A percentile compares a stretch with the other conserved stretches of the same genome.
Conservation (phyloP, 768 basidiomycete genomes). For the Psilocybe cyanescens region DNA sequence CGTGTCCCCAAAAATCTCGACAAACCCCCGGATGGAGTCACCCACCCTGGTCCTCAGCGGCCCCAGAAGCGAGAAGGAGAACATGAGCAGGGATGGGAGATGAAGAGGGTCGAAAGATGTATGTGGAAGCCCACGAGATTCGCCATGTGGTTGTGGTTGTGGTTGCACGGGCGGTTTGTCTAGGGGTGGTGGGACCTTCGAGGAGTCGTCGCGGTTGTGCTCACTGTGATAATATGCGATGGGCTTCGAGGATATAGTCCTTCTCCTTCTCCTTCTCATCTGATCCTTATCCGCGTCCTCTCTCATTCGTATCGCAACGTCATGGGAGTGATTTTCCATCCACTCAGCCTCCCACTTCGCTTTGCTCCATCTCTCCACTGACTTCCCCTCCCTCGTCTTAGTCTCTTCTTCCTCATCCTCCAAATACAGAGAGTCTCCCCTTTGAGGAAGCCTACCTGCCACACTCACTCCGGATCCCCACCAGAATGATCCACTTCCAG, state of each 20-base stretch:
- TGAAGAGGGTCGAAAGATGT: slow-evolving; percentile 64
- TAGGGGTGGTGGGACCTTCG: too few relatives aligned
- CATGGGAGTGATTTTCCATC: slow-evolving; percentile 60
- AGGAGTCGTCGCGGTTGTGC: too few relatives aligned
- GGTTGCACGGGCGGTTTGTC: background rate
- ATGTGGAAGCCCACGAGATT: slow-evolving; percentile 10
- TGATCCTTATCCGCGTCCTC: slow-evolving; percentile 36
- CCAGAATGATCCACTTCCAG: too few relatives aligned
- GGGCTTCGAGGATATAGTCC: slow-evolving; percentile 7
- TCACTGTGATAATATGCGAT: background rate
- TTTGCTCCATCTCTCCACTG: slow-evolving; percentile 52
- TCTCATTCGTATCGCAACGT: slow-evolving; percentile 56
- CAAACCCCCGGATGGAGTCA: slow-evolving; percentile 23
- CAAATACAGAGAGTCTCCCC: background rate
- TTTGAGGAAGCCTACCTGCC: background rate
- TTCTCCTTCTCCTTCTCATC: background rate
- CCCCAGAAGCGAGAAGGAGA: slow-evolving; percentile 63
- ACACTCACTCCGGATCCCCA: too few relatives aligned
- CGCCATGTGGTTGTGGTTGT: slow-evolving; percentile 1
- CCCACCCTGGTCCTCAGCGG: slow-evolving; percentile 39
- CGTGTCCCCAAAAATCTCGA: slow-evolving; percentile 26
- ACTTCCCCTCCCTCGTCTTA: background rate
- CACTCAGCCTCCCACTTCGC: slow-evolving; percentile 70
- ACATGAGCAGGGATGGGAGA: slow-evolving; percentile 61
- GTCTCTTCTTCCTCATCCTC: slow-evolving; percentile 20